These are phyloP conservation scores for Hymenoscyphus scutula DNA, from an alignment of 2,329 filamentous ascomycete genomes.

Conservation along the genomic window DNA sequence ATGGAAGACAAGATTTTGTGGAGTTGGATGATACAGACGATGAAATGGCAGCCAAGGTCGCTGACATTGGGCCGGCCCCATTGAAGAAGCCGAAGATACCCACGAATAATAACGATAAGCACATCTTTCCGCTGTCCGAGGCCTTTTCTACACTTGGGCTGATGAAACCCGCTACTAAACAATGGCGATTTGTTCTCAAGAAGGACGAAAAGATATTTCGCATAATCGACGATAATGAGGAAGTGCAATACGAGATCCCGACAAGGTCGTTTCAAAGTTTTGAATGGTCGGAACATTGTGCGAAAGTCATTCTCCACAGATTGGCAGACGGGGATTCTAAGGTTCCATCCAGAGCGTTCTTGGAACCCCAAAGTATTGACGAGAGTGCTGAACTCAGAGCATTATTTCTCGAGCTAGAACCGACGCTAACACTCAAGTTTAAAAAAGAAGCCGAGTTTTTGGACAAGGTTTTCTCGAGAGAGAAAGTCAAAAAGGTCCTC, in stretches of 20 bases:
- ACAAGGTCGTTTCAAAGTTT: background rate
- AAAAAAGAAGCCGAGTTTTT: constrained; percentile 9
- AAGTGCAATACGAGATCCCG: background rate
- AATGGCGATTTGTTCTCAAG: background rate
- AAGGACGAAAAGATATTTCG: background rate
- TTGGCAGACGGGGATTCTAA: background rate
- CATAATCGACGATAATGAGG: background rate
- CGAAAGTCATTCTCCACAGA: background rate
- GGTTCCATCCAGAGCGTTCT: background rate
- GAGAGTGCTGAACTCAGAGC: constrained; percentile 3
- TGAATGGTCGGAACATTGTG: background rate
- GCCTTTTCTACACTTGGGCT: background rate
- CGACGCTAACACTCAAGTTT: background rate
- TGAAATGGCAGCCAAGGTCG: background rate
- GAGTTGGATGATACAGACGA: background rate
- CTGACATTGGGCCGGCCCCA: background rate
- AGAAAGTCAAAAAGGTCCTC: background rate
- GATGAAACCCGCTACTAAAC: background rate
- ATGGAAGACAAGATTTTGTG: background rate
- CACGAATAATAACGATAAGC: background rate
- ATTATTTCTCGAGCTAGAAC: background rate
- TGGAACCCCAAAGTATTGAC: constrained; percentile 9
- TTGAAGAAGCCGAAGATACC: background rate
- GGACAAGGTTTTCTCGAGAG: constrained; percentile 8
- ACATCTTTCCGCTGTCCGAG: background rate